These are phyloP conservation scores for Syncephalastrum contaminatum DNA, from an alignment of 371 early-diverging fungal genomes.

Conservation along the genomic window DNA sequence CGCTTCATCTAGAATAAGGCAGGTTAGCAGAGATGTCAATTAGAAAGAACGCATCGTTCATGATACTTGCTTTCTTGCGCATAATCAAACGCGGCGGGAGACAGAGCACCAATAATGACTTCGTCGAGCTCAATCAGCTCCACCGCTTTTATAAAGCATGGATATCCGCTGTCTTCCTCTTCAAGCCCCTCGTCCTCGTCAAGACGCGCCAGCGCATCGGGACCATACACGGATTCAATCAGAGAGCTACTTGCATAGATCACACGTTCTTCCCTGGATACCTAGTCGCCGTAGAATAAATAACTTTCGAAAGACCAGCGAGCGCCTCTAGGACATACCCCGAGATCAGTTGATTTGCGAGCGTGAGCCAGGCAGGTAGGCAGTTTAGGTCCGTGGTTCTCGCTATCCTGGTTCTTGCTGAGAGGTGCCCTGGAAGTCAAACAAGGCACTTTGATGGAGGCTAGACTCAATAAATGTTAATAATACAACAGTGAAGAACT, in stretches of 20 bases:
- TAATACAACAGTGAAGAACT: no score
- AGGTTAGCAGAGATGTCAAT: background rate
- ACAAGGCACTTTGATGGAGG: constrained; percentile 13
- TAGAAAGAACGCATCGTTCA: background rate
- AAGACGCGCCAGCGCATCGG: constrained; percentile 29
- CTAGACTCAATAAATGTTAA: background rate
- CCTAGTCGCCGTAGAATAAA: background rate
- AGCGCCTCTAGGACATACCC: no score
- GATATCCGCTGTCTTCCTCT: constrained; percentile 14
- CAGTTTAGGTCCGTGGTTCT: background rate
- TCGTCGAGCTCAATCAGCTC: constrained; percentile 63
- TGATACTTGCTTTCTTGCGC: constrained; percentile 49
- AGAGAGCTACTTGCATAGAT: constrained; percentile 25
- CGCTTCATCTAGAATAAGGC: constrained; percentile 17
- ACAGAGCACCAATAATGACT: constrained; percentile 63
- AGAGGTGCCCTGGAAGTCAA: constrained; percentile 12
- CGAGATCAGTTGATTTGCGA: constrained; percentile 1
- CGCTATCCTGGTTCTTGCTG: background rate
- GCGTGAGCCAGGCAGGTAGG: constrained; percentile 18
- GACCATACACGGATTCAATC: constrained; percentile 34
- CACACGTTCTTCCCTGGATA: constrained; percentile 5
- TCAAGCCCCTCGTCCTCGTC: constrained; percentile 33
- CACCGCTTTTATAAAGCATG: constrained; percentile 35
- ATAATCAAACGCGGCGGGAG: constrained; percentile 50
- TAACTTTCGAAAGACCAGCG: background rate